phyloP scores from a whole-genome alignment of 257 asterid genomes.

The Solanum pimpinellifolium region DNA sequence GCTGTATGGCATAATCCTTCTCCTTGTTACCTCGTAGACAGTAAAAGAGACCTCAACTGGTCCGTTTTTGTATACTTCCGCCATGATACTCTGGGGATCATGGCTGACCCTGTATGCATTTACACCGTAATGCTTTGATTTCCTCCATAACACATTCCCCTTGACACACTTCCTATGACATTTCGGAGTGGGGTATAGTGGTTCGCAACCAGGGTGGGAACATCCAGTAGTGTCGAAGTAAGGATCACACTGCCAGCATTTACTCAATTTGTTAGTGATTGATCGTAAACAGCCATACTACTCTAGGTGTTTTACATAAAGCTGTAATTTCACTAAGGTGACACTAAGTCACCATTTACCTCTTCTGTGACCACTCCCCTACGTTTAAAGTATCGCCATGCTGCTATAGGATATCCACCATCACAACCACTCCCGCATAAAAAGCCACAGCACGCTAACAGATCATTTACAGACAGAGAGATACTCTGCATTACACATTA shows the following conservation, averaged over 20 bases:
- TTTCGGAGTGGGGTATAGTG: conserved; percentile 72
- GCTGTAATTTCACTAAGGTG: not conserved
- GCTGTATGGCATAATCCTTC: not conserved
- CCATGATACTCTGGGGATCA: conserved; percentile 78
- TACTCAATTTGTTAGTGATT: not conserved
- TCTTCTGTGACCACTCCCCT: conserved; percentile 83
- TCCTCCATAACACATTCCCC: conserved; percentile 52
- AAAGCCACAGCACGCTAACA: conserved; percentile 83
- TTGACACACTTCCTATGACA: conserved; percentile 57
- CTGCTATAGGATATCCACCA: conserved; percentile 80
- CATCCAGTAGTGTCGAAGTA: conserved; percentile 87
- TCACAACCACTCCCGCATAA: conserved; percentile 93
- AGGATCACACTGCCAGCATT: conserved; percentile 78
- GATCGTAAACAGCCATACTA: not conserved
- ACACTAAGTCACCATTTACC: conserved; percentile 27
- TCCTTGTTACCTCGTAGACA: conserved; percentile 61
- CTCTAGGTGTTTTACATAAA: not conserved
- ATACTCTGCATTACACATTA: conserved; percentile 36
- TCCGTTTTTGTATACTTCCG: conserved; percentile 68
- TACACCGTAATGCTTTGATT: conserved; percentile 61
- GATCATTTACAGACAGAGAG: conserved; percentile 86
- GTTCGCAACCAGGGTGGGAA: conserved; percentile 96
- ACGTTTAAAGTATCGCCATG: conserved; percentile 75
- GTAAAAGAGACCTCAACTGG: conserved; percentile 94
- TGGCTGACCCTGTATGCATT: conserved; percentile 45